Base-by-base conservation (phyloP, 257 asterid species). In the Hygrophila difformis region DNA sequence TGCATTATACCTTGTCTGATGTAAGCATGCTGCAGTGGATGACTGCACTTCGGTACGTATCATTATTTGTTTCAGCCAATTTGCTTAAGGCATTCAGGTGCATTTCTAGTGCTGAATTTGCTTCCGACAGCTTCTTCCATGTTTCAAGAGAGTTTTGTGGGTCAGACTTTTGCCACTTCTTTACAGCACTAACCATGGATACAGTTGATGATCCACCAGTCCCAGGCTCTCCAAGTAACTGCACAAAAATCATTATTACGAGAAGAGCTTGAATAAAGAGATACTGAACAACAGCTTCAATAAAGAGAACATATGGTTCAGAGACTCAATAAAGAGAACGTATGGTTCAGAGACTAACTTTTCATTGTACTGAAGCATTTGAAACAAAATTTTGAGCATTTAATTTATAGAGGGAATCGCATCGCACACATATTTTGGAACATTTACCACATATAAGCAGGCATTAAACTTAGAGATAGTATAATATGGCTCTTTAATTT, bases 161-260 rank as follows among this genome's bases (percentile, higher is more conserved):
- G 55, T 91, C 96, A 54, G 89, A 59, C 44, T 79, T 91, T 65
- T 82, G 99, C 99, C 96, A 91, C 70, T 76, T 86, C 84, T 86
- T 91, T 52, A 86, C 95, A 39, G 99, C 93, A 49, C 99, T 96
- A 55, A 91, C 96, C 99, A 91, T 76, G 21, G 99, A 91, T 2
- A 94, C 92, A 1, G 99, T 91, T 35, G 96, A 91, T 60, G 99
- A 91, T 63, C 99, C 99, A 53, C 99, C 99, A 41, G 68, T 47
- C 73, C 99, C 99, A 24, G 95, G 99, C 70, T 91, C 99, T 69
- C 99, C 99, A 52, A 91, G 85, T 65, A 82, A 55, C 99, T 91
- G 74, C 77, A 75, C 33, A 12, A 2, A 49, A 10, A n/a, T n/a
- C n/a, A n/a, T n/a, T n/a, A n/a, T n/a, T n/a, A n/a, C n/a, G n/a